Conservation (phyloP, 352 stramenopile genomes). For the Saprolegnia parasitica region DNA sequence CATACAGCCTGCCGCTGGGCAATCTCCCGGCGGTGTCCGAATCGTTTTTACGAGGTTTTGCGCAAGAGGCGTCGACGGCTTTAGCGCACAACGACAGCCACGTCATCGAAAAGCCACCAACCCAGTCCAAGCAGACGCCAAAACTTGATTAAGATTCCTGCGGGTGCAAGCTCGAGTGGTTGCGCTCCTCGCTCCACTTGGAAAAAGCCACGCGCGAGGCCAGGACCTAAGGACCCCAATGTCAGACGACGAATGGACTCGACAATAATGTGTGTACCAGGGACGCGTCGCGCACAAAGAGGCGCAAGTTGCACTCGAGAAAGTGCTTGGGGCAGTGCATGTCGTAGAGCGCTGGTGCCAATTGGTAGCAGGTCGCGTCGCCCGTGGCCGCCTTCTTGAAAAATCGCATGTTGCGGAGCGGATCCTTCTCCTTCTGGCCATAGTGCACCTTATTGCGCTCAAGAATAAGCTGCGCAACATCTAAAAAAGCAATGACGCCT, state of each 20-base stretch:
- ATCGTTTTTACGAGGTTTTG: not conserved
- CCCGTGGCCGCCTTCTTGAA: conserved; percentile 63
- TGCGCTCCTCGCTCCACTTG: not conserved
- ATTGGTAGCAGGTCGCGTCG: conserved; percentile 44
- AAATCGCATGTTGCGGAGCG: conserved; percentile 66
- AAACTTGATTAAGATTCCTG: conserved; percentile 3
- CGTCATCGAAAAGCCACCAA: too few relatives aligned
- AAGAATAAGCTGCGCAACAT: conserved; percentile 62
- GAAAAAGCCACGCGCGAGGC: not conserved
- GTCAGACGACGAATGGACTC: not conserved
- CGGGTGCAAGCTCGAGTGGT: not conserved
- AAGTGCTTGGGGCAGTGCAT: conserved; percentile 65
- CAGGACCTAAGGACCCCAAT: not conserved
- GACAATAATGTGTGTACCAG: not conserved
- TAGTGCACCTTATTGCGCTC: conserved; percentile 77
- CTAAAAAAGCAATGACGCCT: conserved; percentile 34
- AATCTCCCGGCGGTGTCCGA: conserved; percentile 39
- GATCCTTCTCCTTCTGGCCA: conserved; percentile 74
- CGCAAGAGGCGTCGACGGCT: not conserved
- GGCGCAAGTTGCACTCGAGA: conserved; percentile 59
- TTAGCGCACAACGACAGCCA: not conserved
- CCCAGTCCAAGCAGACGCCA: not conserved
- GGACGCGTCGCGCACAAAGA: conserved; percentile 46
- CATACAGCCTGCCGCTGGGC: conserved; percentile 63
- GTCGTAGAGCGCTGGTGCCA: conserved; percentile 52